phyloP scores from a whole-genome alignment of 83 land plant species.

The Isoetes engelmannii region DNA sequence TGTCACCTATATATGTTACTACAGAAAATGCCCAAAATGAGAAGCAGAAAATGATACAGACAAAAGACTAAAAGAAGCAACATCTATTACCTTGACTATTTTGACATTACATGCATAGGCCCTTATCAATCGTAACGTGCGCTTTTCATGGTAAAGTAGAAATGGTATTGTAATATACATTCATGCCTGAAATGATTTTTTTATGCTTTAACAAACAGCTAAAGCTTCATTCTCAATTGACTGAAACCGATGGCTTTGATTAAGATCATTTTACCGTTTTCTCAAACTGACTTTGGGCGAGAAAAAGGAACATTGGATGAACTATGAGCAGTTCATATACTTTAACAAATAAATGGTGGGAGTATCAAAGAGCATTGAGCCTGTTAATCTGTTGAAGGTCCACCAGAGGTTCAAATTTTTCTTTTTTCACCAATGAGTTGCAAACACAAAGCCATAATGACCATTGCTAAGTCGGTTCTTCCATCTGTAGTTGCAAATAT shows the following conservation, averaged over 20 bases:
- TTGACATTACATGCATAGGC: slow-evolving; percentile 9
- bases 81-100: slow-evolving; percentile 10
- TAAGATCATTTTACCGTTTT: slow-evolving; percentile 43
- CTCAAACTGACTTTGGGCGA: slow-evolving; percentile 44
- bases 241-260: background rate
- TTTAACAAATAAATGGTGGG: slow-evolving; percentile 63
- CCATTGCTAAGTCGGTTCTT: slow-evolving; percentile 53
- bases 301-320: slow-evolving; percentile 54
- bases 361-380: slow-evolving; percentile 78
- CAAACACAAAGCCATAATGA: slow-evolving; percentile 52
- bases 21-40: slow-evolving; percentile 6
- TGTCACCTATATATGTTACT: slow-evolving; percentile 42
- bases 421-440: slow-evolving; percentile 52
- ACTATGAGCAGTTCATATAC: slow-evolving; percentile 50
- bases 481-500: slow-evolving; percentile 52
- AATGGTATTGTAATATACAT: slow-evolving; percentile 23
- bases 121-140: slow-evolving; percentile 13
- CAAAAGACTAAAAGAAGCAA: no score
- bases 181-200: slow-evolving; percentile 19
- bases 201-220: background rate
- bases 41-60: no score
- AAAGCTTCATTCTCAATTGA: background rate
- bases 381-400: slow-evolving; percentile 41
- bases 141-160: slow-evolving; percentile 19
- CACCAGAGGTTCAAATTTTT: slow-evolving; percentile 40